Conservation (phyloP, 148 eudicot species). For the Fagopyrum homotropicum region DNA sequence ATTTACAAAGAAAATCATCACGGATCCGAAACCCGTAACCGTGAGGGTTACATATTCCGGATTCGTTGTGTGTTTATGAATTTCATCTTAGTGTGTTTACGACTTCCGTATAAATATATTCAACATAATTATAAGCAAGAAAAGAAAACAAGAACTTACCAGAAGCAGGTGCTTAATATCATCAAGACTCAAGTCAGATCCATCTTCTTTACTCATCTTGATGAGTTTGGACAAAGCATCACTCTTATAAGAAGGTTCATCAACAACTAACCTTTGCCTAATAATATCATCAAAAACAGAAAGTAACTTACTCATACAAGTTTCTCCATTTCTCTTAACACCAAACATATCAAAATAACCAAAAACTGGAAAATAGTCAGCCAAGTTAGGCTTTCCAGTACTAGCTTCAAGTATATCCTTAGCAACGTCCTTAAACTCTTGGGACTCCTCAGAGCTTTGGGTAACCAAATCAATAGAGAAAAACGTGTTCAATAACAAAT, state of each 20-base stretch:
- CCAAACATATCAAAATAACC: slow-evolving; percentile 23
- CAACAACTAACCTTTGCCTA: neutral
- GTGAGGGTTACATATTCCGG: too few species aligned
- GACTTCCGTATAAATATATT: too few species aligned
- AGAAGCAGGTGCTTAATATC: slow-evolving; percentile 24
- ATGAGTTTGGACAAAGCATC: slow-evolving; percentile 26
- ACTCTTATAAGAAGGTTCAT: neutral
- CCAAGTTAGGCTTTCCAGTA: slow-evolving; percentile 16
- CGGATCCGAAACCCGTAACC: too few species aligned
- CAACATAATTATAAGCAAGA: too few species aligned
- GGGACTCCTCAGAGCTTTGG: neutral
- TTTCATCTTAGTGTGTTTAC: too few species aligned
- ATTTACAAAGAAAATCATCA: too few species aligned
- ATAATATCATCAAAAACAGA: slow-evolving; percentile 21
- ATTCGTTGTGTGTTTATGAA: too few species aligned
- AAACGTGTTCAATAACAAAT: slow-evolving; percentile 23
- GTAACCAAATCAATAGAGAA: slow-evolving; percentile 20
- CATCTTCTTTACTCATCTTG: slow-evolving; percentile 14
- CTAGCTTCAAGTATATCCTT: slow-evolving; percentile 8
- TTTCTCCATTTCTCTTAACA: neutral
- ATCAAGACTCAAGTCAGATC: slow-evolving; percentile 17
- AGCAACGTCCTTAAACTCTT: slow-evolving; percentile 21
- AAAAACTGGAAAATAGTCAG: slow-evolving; percentile 27
- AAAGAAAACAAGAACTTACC: slow-evolving; percentile 11
- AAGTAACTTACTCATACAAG: neutral